Evolutionary conservation across 305 asterid species (phyloP).

Genomic region (Rubia peregrina): DNA sequence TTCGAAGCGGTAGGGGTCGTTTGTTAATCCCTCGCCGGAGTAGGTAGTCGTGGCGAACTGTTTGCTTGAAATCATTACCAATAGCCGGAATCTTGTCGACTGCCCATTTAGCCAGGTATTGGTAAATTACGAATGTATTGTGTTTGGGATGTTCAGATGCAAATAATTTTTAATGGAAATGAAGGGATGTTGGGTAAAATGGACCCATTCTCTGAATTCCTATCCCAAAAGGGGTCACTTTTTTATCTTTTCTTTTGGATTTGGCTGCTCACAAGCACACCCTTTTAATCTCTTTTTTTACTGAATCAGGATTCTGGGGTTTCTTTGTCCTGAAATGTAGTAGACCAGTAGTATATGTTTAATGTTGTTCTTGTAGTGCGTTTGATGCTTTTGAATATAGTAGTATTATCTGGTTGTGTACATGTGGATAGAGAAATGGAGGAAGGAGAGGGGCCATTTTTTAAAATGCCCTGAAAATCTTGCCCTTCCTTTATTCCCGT

Average conservation of each 20-base stretch:
- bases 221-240: neutral
- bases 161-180: neutral
- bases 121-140: no score
- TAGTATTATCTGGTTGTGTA: neutral
- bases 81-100: no score
- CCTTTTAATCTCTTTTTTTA: neutral
- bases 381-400: neutral
- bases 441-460: neutral
- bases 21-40: no score
- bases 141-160: no score
- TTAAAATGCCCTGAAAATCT: conserved; percentile 33
- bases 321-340: neutral
- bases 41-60: no score
- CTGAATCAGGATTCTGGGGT: neutral
- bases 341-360: neutral
- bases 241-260: neutral
- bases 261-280: neutral
- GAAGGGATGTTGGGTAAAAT: conserved; percentile 10
- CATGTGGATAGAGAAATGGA: neutral
- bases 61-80: no score
- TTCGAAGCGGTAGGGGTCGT: no score
- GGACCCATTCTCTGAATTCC: conserved; percentile 12
- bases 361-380: neutral
- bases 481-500: conserved; percentile 36
- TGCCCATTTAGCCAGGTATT: no score